Percentiles rank a stretch among this genome's conserved stretches.
Evolutionary conservation across 139 green algal genomes (phyloP).

Genomic region (Coccomyxa sp.): DNA sequence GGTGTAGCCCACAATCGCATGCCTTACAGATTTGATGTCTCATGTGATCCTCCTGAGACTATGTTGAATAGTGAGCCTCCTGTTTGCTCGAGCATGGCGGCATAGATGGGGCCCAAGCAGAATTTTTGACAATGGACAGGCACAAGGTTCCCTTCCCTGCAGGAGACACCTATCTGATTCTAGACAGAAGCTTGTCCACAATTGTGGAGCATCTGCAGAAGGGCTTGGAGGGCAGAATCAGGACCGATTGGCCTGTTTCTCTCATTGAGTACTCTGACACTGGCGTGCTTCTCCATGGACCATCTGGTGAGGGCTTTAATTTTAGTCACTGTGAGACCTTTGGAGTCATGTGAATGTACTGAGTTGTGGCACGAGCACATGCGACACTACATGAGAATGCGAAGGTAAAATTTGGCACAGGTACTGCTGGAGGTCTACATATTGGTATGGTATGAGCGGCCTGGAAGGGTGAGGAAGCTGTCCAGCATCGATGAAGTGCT

Average conservation of each 20-base stretch:
- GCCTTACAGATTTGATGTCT: conserved; percentile 7
- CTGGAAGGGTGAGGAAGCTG: too few species aligned
- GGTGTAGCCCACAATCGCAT: background rate
- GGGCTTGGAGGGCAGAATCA: conserved; percentile 21
- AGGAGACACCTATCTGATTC: conserved; percentile 78
- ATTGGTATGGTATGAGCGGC: too few species aligned
- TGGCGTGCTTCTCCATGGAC: conserved; percentile 28
- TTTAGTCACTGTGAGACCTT: too few species aligned
- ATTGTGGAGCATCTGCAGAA: conserved; percentile 44
- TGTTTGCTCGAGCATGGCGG: background rate
- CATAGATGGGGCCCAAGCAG: too few species aligned
- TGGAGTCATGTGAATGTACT: too few species aligned
- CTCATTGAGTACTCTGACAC: conserved; percentile 32
- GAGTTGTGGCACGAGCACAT: too few species aligned
- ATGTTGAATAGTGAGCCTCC: background rate
- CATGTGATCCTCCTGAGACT: background rate
- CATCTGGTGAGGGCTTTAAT: background rate
- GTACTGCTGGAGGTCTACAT: too few species aligned
- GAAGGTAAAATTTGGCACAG: too few species aligned
- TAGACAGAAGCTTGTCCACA: conserved; percentile 52
- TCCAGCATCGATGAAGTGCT: too few species aligned
- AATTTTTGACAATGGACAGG: too few species aligned
- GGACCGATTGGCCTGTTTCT: conserved; percentile 37
- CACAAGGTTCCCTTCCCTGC: too few species aligned
- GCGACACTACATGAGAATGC: too few species aligned